phyloP scores from a whole-genome alignment of 768 basidiomycete genomes.

The Russula compacta region DNA sequence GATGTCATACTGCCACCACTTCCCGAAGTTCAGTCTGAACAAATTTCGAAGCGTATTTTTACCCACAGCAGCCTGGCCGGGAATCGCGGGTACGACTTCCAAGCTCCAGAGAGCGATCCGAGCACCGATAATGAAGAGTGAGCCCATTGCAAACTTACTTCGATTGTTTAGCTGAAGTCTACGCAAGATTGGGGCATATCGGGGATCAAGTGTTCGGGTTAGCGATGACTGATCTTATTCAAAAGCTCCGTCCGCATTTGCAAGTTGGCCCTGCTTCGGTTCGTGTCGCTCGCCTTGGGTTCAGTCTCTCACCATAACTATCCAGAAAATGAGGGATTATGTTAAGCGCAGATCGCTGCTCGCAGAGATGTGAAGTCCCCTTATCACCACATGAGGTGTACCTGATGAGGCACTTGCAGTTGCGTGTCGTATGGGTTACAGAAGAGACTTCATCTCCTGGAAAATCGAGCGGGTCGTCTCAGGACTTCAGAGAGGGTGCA shows the following conservation, averaged over 20 bases:
- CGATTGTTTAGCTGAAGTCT: neutral
- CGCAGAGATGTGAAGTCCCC: neutral
- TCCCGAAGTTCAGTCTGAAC: neutral
- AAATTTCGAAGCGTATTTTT: neutral
- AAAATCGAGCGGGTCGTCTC: neutral
- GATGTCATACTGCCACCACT: neutral
- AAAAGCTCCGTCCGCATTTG: neutral
- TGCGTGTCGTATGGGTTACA: conserved; percentile 1
- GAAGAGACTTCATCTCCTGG: neutral
- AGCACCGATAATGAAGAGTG: neutral
- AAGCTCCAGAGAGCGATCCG: neutral
- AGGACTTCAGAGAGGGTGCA: neutral
- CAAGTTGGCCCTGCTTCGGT: conserved; percentile 7
- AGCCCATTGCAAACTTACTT: neutral
- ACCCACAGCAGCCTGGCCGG: neutral
- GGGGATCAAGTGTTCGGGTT: conserved; percentile 8
- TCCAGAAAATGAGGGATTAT: conserved; percentile 6
- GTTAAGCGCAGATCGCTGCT: neutral
- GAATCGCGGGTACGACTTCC: neutral
- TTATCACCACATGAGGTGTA: neutral
- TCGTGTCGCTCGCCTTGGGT: neutral
- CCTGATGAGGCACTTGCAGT: neutral
- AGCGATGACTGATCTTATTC: conserved; percentile 7
- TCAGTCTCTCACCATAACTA: neutral
- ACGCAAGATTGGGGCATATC: neutral